Evolutionary conservation across 1,284 basidiomycete species (phyloP), one percentile per base, ranked within the genome.

Genomic region (Fereydounia khargensis): DNA sequence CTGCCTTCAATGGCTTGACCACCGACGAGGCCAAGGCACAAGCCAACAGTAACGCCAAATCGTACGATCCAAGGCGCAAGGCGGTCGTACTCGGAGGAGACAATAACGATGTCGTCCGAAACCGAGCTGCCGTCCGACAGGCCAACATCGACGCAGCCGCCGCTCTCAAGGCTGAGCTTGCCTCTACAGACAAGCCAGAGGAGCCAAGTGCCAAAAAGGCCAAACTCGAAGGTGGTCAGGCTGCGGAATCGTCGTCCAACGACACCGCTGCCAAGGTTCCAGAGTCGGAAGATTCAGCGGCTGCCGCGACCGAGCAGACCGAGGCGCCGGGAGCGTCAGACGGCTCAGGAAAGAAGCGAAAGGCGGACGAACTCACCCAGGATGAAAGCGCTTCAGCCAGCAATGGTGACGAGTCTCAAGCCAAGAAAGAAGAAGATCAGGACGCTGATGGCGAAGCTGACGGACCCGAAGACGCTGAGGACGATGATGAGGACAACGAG

Each of bases 141-240:
- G 94, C 92, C 13, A 97, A 98, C 74, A 84, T 96, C 82, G 89
- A 85, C 78, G 94, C 94, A 34, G 92, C 91, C 47, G 89, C 96
- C 73, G 84, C 86, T 74, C 81, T 98, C 64, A 92, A 90, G 78
- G 91, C 91, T 40, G 89, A 97, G 78, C 78, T 98, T 59, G 83
- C 84, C 51, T 85, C 85, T 28, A 45, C 23, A 6, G 34, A 33
- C 3, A 78, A 84, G 42, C 72, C 81, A 42, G 84, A 48, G 24
- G 45, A 40, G 36, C 42, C 40, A 14, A 34, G 49, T n/a, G 30
- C 30, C 42, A 47, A 48, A 50, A 46, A 54, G 27, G 47, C 52
- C 33, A 53, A 59, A 37, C 55, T 38, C 7, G 53, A 60, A 14
- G 32, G 42, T n/a, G n/a, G n/a, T n/a, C n/a, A n/a, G n/a, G n/a